These are phyloP conservation scores for Drosera spatulata DNA, from an alignment of 179 eudicot genomes.

Conservation along the genomic window DNA sequence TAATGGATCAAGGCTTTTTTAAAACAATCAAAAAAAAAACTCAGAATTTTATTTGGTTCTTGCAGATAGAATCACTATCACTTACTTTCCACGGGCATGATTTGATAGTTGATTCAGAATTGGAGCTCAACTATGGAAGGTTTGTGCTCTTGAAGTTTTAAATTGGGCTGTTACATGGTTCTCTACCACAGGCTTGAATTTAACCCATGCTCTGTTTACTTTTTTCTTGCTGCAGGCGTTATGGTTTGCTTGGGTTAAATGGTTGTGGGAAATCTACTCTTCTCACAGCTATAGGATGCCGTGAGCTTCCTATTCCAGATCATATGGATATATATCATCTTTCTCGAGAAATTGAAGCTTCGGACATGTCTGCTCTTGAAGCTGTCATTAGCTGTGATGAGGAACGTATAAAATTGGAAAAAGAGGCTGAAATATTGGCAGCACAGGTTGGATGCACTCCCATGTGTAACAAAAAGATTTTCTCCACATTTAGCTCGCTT, in stretches of 20 bases:
- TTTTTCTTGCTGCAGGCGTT: constrained; percentile 39
- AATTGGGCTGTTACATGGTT: background rate
- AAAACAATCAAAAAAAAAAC: too few relatives aligned
- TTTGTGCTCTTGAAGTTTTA: constrained; percentile 11
- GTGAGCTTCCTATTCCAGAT: constrained; percentile 98
- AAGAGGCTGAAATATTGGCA: constrained; percentile 74
- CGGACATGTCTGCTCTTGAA: constrained; percentile 92
- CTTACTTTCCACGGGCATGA: constrained; percentile 99
- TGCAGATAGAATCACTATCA: constrained; percentile 95
- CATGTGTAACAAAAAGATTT: too few relatives aligned
- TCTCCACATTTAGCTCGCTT: too few relatives aligned
- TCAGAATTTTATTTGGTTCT: background rate
- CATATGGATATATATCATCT: constrained; percentile 98
- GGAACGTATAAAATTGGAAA: constrained; percentile 69
- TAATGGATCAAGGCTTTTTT: too few relatives aligned
- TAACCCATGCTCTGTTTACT: background rate
- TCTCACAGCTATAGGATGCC: constrained; percentile 72
- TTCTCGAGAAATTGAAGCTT: constrained; percentile 84
- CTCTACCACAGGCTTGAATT: background rate
- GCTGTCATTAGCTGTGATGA: constrained; percentile 91
- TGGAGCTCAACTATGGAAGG: constrained; percentile 96
- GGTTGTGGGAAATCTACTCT: constrained; percentile 98
- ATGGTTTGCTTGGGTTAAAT: constrained; percentile 92
- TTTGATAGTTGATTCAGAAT: constrained; percentile 71
- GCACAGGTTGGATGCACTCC: constrained; percentile 38